phyloP scores from a whole-genome alignment of 768 basidiomycete genomes.

The Chalciporus chontae region DNA sequence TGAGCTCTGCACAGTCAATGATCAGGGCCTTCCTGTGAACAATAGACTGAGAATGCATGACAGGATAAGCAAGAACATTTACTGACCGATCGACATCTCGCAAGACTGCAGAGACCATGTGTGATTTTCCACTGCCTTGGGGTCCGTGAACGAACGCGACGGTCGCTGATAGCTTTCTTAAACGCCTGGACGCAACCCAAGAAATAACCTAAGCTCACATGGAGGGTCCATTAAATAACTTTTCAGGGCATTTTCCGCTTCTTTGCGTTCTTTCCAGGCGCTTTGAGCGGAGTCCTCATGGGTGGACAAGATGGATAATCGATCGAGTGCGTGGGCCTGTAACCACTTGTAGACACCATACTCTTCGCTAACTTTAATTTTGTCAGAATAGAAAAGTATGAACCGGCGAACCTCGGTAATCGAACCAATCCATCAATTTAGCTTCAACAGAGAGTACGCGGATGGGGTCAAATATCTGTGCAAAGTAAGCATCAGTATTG shows the following conservation, averaged over 20 bases:
- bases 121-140: constrained; percentile 76
- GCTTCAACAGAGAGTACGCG: constrained; percentile 79
- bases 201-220: constrained; percentile 37
- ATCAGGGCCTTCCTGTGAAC: constrained; percentile 57
- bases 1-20: constrained; percentile 82
- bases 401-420: constrained; percentile 55
- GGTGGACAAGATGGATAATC: constrained; percentile 32
- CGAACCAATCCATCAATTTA: constrained; percentile 82
- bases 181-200: not conserved
- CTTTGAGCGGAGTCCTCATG: constrained; percentile 31
- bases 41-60: not conserved
- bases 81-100: constrained; percentile 50
- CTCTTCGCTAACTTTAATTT: constrained; percentile 39
- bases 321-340: constrained; percentile 54
- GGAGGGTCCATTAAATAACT: constrained; percentile 79
- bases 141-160: constrained; percentile 79
- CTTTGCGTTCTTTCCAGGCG: constrained; percentile 83
- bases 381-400: not conserved
- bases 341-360: constrained; percentile 78
- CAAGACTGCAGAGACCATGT: constrained; percentile 53
- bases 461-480: constrained; percentile 88
- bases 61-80: not conserved
- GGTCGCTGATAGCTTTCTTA: constrained; percentile 45
- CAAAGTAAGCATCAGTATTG: not conserved
- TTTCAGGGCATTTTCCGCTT: constrained; percentile 65